Evolutionary conservation across 1,139 yeast genomes (phyloP), one percentile per base, ranked within the genome.

Genomic region (Nakaseomyces kungkrabaensis): DNA sequence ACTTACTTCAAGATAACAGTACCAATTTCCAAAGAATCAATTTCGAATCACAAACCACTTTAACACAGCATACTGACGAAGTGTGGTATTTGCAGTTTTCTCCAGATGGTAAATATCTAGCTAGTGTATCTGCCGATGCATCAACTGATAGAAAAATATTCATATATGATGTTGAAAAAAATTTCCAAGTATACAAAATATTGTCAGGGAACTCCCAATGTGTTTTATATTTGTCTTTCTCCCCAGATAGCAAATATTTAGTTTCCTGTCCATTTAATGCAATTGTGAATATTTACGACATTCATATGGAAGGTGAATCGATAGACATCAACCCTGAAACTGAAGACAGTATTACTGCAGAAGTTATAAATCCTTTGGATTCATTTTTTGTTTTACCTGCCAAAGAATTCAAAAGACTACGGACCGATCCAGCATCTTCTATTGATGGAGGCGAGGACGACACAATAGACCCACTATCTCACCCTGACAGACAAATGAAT

Each of bases 41-140:
- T 24, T 63, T 64, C 50, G 52, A 50, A n/a, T 63, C 53, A 27
- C 55, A 71, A 2, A 70, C 71, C 47, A 65, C 72, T 0, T 58
- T 88, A 25, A 62, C 69, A 2, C 72, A 73, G 48, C 94, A 86
- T 61, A 68, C 72, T 0, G 81, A 84, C 58, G 96, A 90, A 63
- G 94, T 87, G 5, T 90, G 97, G 97, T 83, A 75, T 60, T 73
- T 85, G 13, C 78, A 78, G 52, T 89, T 87, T 62, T 84, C 94
- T 3, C 87, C 89, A 41, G 76, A 77, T 67, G 97, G 97, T 1
- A 74, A 73, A 52, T 81, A 72, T 55, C 69, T 90, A 48, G 95
- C 88, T 8, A 78, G 92, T 0, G 88, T 92, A 0, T 82, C 94
- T 9, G 76, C 80, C 24, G 95, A 87, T 60, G 77, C 81, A 22